Percentiles rank a stretch among this genome's conserved stretches.
Conservation (phyloP, 2,329 filamentous ascomycete species). For the Colletotrichum lindemuthianum region DNA sequence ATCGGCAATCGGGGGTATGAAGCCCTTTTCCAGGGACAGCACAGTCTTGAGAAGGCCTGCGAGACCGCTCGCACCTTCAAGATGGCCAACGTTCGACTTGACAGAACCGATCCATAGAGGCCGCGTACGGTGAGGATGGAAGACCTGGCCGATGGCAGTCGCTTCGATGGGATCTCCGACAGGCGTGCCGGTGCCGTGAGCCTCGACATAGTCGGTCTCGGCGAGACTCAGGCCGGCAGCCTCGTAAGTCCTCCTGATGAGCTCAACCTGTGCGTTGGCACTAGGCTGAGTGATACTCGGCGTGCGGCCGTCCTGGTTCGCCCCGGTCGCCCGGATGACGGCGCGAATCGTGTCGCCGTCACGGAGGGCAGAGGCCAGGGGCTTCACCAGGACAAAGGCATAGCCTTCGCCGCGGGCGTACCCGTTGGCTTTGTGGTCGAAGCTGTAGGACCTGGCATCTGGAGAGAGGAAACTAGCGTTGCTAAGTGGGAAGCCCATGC, state of each 20-base stretch:
- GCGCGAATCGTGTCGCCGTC: conserved; percentile 67
- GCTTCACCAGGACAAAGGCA: conserved; percentile 67
- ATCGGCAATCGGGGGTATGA: conserved; percentile 62
- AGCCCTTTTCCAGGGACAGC: conserved; percentile 58
- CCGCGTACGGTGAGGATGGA: conserved; percentile 46
- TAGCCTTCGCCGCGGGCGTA: conserved; percentile 73
- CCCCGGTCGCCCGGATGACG: conserved; percentile 62
- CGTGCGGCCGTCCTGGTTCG: conserved; percentile 70
- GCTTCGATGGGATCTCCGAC: conserved; percentile 63
- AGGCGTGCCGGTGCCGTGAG: conserved; percentile 63
- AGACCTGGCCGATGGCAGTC: conserved; percentile 56
- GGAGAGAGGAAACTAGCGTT: conserved; percentile 62
- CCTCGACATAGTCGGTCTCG: conserved; percentile 64
- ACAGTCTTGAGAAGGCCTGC: conserved; percentile 64
- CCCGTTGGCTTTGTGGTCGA: conserved; percentile 67
- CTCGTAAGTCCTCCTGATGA: conserved; percentile 59
- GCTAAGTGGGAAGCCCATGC: conserved; percentile 63
- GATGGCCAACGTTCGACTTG: conserved; percentile 65
- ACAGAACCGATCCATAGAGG: conserved; percentile 62
- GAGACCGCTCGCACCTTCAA: conserved; percentile 62
- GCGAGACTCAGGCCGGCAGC: conserved; percentile 53
- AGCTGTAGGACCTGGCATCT: conserved; percentile 62
- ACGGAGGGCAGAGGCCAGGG: conserved; percentile 63
- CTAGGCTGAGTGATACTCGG: conserved; percentile 68
- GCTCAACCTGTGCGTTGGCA: conserved; percentile 57